Conservation (phyloP, 2,329 filamentous ascomycete genomes). For the Ambrosiella beaveri region DNA sequence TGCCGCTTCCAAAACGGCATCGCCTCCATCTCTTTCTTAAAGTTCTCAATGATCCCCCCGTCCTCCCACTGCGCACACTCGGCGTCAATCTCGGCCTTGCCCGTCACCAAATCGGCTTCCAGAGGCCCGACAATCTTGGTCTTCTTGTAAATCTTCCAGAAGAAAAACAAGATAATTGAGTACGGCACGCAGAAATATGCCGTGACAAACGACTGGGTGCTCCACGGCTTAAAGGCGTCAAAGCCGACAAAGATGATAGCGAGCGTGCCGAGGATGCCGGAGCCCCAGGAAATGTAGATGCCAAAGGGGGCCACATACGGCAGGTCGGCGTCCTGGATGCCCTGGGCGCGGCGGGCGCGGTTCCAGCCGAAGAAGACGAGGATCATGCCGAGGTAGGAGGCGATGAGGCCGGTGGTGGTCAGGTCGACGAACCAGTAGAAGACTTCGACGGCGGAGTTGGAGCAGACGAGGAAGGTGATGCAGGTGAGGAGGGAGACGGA, state of each 20-base stretch:
- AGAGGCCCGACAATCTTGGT: constrained; percentile 38
- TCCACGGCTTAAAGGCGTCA: constrained; percentile 35
- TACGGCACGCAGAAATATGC: constrained; percentile 37
- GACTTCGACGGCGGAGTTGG: constrained; percentile 29
- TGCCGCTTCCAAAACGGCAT: constrained; percentile 22
- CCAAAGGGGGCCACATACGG: constrained; percentile 30
- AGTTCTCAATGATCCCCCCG: constrained; percentile 29
- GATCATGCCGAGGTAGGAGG: constrained; percentile 42
- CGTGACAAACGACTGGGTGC: constrained; percentile 24
- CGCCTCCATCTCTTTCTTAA: constrained; percentile 20
- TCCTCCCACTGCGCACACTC: constrained; percentile 28
- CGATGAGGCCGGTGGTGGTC: constrained; percentile 39
- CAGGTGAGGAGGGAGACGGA: constrained; percentile 36
- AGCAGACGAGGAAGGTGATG: constrained; percentile 34
- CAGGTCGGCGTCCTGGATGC: constrained; percentile 28
- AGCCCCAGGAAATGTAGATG: constrained; percentile 3
- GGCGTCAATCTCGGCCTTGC: constrained; percentile 48
- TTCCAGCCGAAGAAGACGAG: constrained; percentile 30
- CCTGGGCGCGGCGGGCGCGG: constrained; percentile 35
- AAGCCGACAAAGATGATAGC: constrained; percentile 41
- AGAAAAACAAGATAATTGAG: constrained; percentile 38
- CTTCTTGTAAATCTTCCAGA: constrained; percentile 48
- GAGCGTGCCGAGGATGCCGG: constrained; percentile 29
- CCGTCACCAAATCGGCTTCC: constrained; percentile 44
- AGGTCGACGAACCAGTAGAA: constrained; percentile 38